Base-by-base conservation (phyloP, 2,329 filamentous ascomycete species). In the Furcasterigmium sp. region DNA sequence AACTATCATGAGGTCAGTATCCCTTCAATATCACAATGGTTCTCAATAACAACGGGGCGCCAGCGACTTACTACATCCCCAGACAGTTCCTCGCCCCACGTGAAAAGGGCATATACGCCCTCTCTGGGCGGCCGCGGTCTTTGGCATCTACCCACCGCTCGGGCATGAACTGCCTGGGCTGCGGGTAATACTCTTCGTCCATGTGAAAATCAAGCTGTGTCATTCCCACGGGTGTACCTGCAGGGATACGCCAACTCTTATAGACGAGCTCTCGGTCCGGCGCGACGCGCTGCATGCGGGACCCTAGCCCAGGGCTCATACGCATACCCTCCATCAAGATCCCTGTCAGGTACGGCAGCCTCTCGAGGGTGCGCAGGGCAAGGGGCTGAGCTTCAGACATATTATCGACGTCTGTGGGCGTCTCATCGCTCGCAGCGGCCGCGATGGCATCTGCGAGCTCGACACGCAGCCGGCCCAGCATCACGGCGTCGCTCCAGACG, bases 401-500 rank as follows among this genome's bases (percentile, higher is more conserved):
- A n/a, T n/a, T n/a, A 14, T 35, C 18, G n/a, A 7, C 7, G 32
- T 35, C n/a, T n/a, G n/a, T n/a, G n/a, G n/a, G n/a, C n/a, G n/a
- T n/a, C n/a, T n/a, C n/a, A 30, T 30, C 10, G 28, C 28, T n/a
- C 28, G 10, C 28, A n/a, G 28, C 10, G n/a, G 28, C 10, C 28
- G 10, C 28, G 32, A 14, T 6, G 32, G 32, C 32, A 35, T 7
- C 32, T 9, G 21, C 18, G 17, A 51, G 42, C 28, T 54, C 50
- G 7, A 34, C 43, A 14, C 51, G 39, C 13, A 53, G 50, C 2
- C 41, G 37, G 13, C 37, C 30, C 10, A 55, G 47, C n/a, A 55
- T 48, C 8, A 43, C 28, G n/a, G 20, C 18, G 30, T 52, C 45
- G 21, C 37, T 42, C 17, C 29, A 53, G 4, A 55, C 39, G 34